Evolutionary conservation across 2,329 filamentous ascomycete species (phyloP).

Genomic region (Neofusicoccum laricinum): DNA sequence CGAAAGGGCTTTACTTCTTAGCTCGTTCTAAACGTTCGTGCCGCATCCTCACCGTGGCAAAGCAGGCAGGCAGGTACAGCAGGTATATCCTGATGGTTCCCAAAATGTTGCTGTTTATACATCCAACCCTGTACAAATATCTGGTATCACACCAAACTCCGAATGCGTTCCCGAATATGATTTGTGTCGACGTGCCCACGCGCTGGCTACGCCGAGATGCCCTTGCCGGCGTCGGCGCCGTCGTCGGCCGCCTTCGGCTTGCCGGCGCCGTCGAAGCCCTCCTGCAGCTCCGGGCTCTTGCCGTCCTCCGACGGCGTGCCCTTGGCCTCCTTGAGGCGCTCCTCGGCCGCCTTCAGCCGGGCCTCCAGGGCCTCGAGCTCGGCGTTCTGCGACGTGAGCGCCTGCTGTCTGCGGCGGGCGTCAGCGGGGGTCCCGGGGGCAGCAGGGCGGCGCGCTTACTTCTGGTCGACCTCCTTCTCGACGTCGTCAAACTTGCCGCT

Average conservation of each 20-base stretch:
- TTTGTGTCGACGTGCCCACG: not conserved
- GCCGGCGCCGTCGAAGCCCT: not conserved
- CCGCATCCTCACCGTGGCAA: not conserved
- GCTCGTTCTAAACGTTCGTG: not conserved
- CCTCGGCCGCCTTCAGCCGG: constrained; percentile 79
- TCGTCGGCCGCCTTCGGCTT: not conserved
- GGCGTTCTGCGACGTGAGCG: constrained; percentile 68
- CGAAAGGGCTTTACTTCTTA: not conserved
- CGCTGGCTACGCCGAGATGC: constrained; percentile 6
- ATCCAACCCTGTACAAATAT: constrained; percentile 15
- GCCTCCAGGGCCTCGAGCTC: constrained; percentile 86
- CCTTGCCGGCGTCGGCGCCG: constrained; percentile 4
- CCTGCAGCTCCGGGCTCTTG: not conserved
- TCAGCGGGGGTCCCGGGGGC: not conserved
- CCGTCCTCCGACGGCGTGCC: constrained; percentile 24
- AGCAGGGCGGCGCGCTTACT: constrained; percentile 56
- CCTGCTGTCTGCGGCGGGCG: constrained; percentile 64
- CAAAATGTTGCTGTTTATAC: constrained; percentile 13
- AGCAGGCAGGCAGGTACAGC: not conserved
- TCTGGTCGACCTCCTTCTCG: constrained; percentile 72
- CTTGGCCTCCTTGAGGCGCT: constrained; percentile 56
- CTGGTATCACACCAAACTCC: constrained; percentile 15
- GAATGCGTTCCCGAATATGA: constrained; percentile 2
- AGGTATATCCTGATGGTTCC: constrained; percentile 11
- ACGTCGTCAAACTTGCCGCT: constrained; percentile 74